Evolutionary conservation across 2,329 filamentous ascomycete species (phyloP), one percentile per base, ranked within the genome.

Genomic region (Trichoderma sp.): DNA sequence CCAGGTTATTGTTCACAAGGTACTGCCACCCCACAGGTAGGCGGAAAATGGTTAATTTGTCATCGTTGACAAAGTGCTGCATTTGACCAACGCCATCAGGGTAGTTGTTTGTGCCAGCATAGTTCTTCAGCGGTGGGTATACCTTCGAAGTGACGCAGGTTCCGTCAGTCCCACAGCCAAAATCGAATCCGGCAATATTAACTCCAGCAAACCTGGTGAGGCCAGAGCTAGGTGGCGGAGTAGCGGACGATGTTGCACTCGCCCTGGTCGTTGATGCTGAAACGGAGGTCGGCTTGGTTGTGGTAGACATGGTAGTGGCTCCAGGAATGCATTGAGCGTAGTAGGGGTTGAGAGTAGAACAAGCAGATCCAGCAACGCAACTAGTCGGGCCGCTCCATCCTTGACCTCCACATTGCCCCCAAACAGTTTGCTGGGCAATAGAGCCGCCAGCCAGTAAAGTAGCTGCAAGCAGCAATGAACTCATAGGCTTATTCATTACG

Each of bases 21-120:
- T 84, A 89, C 75, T 89, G 87, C 88, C 88, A 89, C 8, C 73
- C 73, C 72, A 76, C 79, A 76, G 81, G 87, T 11, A 90, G 80
- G 15, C 82, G 78, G 79, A 88, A 88, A 61, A 86, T 83, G 75
- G 88, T 88, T 62, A 88, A 81, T 60, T 81, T 80, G 74, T 84
- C 80, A 66, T 86, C 81, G 6, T 81, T 81, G 65, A 83, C 80
- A 74, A 88, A 89, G 76, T 89, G 86, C 30, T 84, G 80, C 84
- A 89, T 88, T 74, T 89, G 86, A 1, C 78, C 82, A 11, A 81
- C 77, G 14, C 83, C 85, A 51, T 73, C 72, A 18, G 72, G 72
- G 24, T 73, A 61, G 58, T 73, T 70, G 71, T 82, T 74, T 21
- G 75, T 74, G 24, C 75, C 76, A 28, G 74, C 74, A 15, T 76